A percentile compares a stretch with the other conserved stretches of the same genome.
Evolutionary conservation across 495 filamentous ascomycete genomes (phyloP).

Genomic region (Margaritispora aquatica): DNA sequence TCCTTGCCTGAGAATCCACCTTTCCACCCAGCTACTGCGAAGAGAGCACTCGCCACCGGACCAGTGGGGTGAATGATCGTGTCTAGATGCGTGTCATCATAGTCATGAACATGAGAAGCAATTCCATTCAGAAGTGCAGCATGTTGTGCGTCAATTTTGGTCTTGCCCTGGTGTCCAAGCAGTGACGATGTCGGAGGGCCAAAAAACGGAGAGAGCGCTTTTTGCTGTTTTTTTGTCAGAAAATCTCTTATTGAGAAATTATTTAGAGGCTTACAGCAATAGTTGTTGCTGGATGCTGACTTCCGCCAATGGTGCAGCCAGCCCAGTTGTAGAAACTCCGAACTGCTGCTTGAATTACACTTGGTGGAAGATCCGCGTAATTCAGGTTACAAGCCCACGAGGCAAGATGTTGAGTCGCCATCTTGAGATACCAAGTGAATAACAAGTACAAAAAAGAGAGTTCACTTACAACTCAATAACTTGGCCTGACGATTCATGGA

Average conservation of each 20-base stretch:
- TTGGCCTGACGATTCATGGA: too few relatives aligned
- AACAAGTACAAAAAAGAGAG: too few relatives aligned
- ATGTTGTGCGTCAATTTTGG: constrained; percentile 39
- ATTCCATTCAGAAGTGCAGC: constrained; percentile 50
- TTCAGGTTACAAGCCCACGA: constrained; percentile 33
- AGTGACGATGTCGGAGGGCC: constrained; percentile 38
- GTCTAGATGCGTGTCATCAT: constrained; percentile 51
- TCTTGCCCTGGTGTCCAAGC: constrained; percentile 29
- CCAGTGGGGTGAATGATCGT: constrained; percentile 51
- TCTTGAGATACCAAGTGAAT: constrained; percentile 5
- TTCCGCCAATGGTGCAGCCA: constrained; percentile 45
- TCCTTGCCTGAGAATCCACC: constrained; percentile 34
- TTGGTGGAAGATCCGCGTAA: constrained; percentile 27
- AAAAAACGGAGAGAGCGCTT: constrained; percentile 37
- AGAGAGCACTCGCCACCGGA: constrained; percentile 41
- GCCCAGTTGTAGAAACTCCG: constrained; percentile 46
- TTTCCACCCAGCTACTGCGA: constrained; percentile 37
- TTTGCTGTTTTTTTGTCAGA: constrained; percentile 10
- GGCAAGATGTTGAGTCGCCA: constrained; percentile 36
- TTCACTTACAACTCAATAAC: too few relatives aligned
- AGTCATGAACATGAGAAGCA: constrained; percentile 49
- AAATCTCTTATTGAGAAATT: not conserved
- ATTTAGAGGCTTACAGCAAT: constrained; percentile 31
- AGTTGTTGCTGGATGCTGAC: constrained; percentile 37
- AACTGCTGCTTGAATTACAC: constrained; percentile 27